Evolutionary conservation across 768 basidiomycete species (phyloP).

Genomic region (Rhizopogon roseolus): DNA sequence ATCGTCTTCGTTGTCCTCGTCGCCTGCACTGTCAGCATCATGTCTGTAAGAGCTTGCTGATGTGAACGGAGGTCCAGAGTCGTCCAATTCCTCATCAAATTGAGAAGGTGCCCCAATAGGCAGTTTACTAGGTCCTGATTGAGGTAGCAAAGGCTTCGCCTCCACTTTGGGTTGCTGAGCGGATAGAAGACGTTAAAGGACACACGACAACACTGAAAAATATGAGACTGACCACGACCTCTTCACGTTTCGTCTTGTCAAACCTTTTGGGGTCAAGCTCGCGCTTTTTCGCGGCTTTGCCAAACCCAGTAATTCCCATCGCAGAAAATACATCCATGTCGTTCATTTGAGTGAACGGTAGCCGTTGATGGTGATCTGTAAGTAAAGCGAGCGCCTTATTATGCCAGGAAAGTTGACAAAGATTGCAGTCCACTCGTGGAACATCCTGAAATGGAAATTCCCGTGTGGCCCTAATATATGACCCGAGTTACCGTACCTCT

Average conservation of each 20-base stretch:
- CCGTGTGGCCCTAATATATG: neutral
- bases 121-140: constrained; percentile 12
- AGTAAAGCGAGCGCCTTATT: neutral
- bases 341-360: constrained; percentile 30
- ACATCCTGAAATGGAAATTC: constrained; percentile 6
- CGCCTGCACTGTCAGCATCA: constrained; percentile 16
- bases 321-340: constrained; percentile 71
- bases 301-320: constrained; percentile 84
- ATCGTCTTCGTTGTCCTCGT: constrained; percentile 19
- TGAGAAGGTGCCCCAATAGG: constrained; percentile 14
- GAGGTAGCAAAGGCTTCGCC: constrained; percentile 1
- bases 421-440: neutral
- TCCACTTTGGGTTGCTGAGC: neutral
- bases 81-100: constrained; percentile 17
- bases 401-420: neutral
- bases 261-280: constrained; percentile 73
- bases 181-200: constrained; percentile 11
- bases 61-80: constrained; percentile 6
- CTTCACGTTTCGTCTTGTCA: constrained; percentile 66
- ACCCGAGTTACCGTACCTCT: neutral
- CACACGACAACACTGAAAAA: neutral
- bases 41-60: constrained; percentile 7
- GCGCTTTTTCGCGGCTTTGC: constrained; percentile 64
- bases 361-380: neutral
- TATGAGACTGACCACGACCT: constrained; percentile 22